Percentiles rank a stretch among this genome's conserved stretches.
phyloP scores from a whole-genome alignment of 805 yeast species.

The Candida khao-thaluensis region DNA sequence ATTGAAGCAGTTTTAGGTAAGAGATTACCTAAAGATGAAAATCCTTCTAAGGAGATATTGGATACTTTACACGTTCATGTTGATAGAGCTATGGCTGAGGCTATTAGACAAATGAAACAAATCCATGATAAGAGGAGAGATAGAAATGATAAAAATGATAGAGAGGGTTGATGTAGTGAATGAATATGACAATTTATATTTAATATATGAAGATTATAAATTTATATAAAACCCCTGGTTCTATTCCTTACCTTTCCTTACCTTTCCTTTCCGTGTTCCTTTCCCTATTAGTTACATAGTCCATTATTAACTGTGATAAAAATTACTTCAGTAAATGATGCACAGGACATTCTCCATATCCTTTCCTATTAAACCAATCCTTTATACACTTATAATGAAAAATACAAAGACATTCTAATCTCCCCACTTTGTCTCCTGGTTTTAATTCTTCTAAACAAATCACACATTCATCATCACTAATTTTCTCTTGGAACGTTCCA shows the following conservation, averaged over 20 bases:
- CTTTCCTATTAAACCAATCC: slow-evolving; percentile 86
- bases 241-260: too few species aligned
- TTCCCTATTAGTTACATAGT: too few species aligned
- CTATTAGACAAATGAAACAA: slow-evolving; percentile 75
- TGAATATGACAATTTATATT: too few species aligned
- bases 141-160: slow-evolving; percentile 22
- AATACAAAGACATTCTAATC: slow-evolving; percentile 91
- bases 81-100: slow-evolving; percentile 88
- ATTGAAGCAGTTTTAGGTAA: slow-evolving; percentile 84
- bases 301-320: too few species aligned
- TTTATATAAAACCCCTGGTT: slow-evolving; percentile 17
- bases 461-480: slow-evolving; percentile 56
- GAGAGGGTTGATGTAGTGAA: background rate
- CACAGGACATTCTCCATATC: slow-evolving; percentile 84
- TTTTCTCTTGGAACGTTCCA: slow-evolving; percentile 19
- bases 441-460: slow-evolving; percentile 87
- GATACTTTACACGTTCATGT: slow-evolving; percentile 80
- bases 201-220: too few species aligned
- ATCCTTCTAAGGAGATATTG: slow-evolving; percentile 74
- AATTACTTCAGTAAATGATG: slow-evolving; percentile 45
- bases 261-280: too few species aligned
- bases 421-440: slow-evolving; percentile 86
- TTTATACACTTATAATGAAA: slow-evolving; percentile 90
- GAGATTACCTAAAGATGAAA: slow-evolving; percentile 77
- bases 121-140: slow-evolving; percentile 42